A percentile compares a stretch with the other conserved stretches of the same genome.
phyloP scores from a whole-genome alignment of 2,329 filamentous ascomycete genomes.

The Ceratocystis lukuohia region DNA sequence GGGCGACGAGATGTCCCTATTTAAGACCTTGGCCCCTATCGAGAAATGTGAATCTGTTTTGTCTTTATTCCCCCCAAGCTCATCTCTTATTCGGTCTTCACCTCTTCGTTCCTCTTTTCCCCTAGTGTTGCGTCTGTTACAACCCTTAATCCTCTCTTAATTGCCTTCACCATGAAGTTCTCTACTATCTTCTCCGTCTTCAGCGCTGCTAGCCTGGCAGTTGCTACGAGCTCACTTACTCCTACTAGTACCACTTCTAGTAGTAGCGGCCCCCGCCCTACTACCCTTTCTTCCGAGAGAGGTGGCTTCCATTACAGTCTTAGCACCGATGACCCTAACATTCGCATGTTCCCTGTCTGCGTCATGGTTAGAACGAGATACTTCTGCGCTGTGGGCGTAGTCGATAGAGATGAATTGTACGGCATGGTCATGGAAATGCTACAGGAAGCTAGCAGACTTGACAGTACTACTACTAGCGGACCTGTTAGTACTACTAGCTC shows the following conservation, averaged over 20 bases:
- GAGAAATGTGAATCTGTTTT: not conserved
- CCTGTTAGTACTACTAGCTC: no score
- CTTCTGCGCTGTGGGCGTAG: rapidly evolving
- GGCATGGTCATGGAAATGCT: rapidly evolving
- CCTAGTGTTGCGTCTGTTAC: not conserved
- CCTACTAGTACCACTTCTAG: not conserved
- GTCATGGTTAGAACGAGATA: no score
- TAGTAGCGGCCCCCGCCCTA: not conserved
- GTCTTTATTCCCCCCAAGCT: not conserved
- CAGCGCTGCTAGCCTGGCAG: not conserved
- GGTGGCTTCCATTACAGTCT: not conserved
- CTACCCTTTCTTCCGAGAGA: not conserved
- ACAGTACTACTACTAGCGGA: no score
- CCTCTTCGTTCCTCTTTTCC: not conserved
- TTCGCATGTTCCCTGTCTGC: not conserved
- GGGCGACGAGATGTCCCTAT: not conserved
- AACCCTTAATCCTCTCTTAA: not conserved
- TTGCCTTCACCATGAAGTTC: slow-evolving; percentile 5
- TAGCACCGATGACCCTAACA: not conserved
- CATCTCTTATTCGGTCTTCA: not conserved
- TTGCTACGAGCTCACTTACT: not conserved
- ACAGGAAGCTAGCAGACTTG: not conserved
- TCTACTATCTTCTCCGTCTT: not conserved
- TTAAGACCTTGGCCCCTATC: not conserved
- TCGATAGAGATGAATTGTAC: not conserved